Base-by-base conservation (phyloP, 108 stramenopile species). In the Cyclotella atomus region DNA sequence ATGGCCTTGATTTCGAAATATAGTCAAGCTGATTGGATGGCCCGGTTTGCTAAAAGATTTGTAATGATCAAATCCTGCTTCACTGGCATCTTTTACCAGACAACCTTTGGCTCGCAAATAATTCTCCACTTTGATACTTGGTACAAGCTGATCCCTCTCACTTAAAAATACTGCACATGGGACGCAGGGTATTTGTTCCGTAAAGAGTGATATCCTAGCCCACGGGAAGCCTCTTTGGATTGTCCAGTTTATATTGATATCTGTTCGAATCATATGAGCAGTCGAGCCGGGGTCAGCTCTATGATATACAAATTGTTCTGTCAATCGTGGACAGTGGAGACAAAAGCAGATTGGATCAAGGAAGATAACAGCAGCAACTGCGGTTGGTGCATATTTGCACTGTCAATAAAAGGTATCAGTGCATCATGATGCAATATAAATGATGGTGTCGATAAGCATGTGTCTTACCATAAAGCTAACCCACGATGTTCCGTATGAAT, bases 261-360 rank as follows among this genome's bases (percentile, higher is more conserved):
- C 95, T 1, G 91, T 91, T 60, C 95, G 87, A 28, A 91, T 71
- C 81, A 93, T 85, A 59, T 88, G 90, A 59, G 71, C 65, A 23
- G 89, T 83, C 0, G 86, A 88, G 16, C 92, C 92, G 0, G 90
- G 92, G 68, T 95, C 92, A 36, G 92, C 74, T 38, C 86, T 70
- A 53, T 74, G 84, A 67, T 95, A 95, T 1, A 95, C 92, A 72
- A 95, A 95, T 28, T 85, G 77, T 56, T 88, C 84, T 17, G 91
- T 93, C 57, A 92, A 60, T 27, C 87, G 76, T 20, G 90, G 85
- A n/a, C 56, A 63, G 62, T 95, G 88, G 21, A 95, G 69, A 53
- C 91, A 93, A 73, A 93, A 95, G 72, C 92, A 93, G 44, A 95
- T 88, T 6, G 95, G 95, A 68, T 95, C 95, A 28, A 93, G 63